Percentiles rank a stretch among this genome's conserved stretches.
Evolutionary conservation across 805 yeast species (phyloP).

Genomic region (Pichia californica): DNA sequence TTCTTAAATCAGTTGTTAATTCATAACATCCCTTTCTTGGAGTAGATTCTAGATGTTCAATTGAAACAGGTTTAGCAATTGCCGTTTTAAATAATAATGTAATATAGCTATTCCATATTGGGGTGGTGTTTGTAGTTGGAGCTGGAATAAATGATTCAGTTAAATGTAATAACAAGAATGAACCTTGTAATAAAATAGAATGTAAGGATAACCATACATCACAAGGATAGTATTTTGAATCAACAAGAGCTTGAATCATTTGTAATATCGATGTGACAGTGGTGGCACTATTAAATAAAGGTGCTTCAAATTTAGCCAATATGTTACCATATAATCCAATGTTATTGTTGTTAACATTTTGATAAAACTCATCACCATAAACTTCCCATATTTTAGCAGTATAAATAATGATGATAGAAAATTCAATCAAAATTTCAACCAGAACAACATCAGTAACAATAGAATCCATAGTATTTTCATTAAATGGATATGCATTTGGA

Average conservation of each 20-base stretch:
- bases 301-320: slow-evolving; percentile 7
- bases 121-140: slow-evolving; percentile 32
- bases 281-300: background rate
- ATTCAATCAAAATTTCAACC: slow-evolving; percentile 67
- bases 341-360: background rate
- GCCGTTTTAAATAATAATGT: slow-evolving; percentile 51
- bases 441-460: slow-evolving; percentile 60
- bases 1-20: slow-evolving; percentile 59
- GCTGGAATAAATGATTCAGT: slow-evolving; percentile 47
- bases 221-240: slow-evolving; percentile 54
- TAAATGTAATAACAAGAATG: slow-evolving; percentile 5
- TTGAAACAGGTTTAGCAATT: slow-evolving; percentile 59
- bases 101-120: slow-evolving; percentile 62
- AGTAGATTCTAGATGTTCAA: slow-evolving; percentile 63
- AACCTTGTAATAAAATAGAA: slow-evolving; percentile 37
- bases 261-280: slow-evolving; percentile 32
- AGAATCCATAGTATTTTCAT: slow-evolving; percentile 63
- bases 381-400: slow-evolving; percentile 34
- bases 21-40: slow-evolving; percentile 65
- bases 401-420: slow-evolving; percentile 54
- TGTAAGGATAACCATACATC: slow-evolving; percentile 69
- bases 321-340: slow-evolving; percentile 1
- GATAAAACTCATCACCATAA: slow-evolving; percentile 4
- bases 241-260: slow-evolving; percentile 32
- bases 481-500: slow-evolving; percentile 62